phyloP scores from a whole-genome alignment of 2,329 filamentous ascomycete species.

The Clarireedia hainanense region DNA sequence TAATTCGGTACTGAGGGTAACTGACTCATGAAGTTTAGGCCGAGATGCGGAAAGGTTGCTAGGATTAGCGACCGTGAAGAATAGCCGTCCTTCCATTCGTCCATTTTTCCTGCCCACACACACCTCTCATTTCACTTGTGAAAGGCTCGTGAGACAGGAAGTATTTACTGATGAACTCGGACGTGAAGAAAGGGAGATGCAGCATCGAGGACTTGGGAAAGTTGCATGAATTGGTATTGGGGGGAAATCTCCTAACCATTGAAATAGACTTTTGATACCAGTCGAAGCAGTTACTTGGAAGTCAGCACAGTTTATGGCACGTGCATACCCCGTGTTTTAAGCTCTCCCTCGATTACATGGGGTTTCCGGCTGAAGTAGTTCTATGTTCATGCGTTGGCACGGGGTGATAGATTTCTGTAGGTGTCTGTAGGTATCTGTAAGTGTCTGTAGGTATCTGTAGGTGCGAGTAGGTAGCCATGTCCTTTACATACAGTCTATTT shows the following conservation, averaged over 20 bases:
- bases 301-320: not conserved
- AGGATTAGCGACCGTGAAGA: not conserved
- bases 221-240: too few species aligned
- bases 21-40: not conserved
- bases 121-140: not conserved
- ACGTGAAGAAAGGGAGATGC: not conserved
- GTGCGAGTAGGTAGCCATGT: not conserved
- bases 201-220: not conserved
- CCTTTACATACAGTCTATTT: not conserved
- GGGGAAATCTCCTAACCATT: not conserved
- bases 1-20: not conserved
- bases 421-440: not conserved
- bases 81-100: not conserved
- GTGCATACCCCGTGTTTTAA: slow-evolving; percentile 8
- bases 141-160: not conserved
- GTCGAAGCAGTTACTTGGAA: not conserved
- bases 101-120: not conserved
- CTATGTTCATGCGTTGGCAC: slow-evolving; percentile 5
- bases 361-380: not conserved
- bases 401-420: not conserved
- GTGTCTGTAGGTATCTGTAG: not conserved
- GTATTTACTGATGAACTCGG: not conserved
- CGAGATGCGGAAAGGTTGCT: not conserved
- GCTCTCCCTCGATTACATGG: not conserved
- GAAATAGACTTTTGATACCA: not conserved